Percentiles rank a stretch among this genome's conserved stretches.
Conservation (phyloP, 2,329 filamentous ascomycete genomes). For the Biscogniauxia marginata region DNA sequence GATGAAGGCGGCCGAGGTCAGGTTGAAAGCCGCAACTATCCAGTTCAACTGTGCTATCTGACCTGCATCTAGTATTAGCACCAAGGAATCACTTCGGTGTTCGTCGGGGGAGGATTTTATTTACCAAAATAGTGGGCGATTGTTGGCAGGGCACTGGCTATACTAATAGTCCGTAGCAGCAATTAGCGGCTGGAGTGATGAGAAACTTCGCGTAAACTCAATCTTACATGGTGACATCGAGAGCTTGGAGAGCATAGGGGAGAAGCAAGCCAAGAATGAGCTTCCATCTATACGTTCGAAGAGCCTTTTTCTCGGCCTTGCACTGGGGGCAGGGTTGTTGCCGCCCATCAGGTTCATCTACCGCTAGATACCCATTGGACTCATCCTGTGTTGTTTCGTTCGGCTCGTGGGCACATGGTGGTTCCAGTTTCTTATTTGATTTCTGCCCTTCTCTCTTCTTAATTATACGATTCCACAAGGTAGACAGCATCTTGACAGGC, state of each 20-base stretch:
- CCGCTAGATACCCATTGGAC: not conserved
- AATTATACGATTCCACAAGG: not conserved
- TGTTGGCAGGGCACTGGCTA: constrained; percentile 58
- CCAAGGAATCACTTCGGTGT: constrained; percentile 3
- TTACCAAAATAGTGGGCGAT: constrained; percentile 65
- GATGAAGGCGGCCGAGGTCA: constrained; percentile 66
- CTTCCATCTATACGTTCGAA: constrained; percentile 52
- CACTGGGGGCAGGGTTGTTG: constrained; percentile 29
- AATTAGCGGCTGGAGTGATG: not conserved
- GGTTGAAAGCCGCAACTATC: constrained; percentile 68
- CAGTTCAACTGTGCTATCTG: constrained; percentile 61
- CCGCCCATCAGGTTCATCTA: not conserved
- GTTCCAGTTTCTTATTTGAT: not conserved
- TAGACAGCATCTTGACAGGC: not conserved
- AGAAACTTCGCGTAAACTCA: not conserved
- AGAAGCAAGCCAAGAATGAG: constrained; percentile 57
- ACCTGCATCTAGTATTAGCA: constrained; percentile 1
- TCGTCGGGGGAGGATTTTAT: constrained; percentile 17
- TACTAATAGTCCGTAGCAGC: constrained; percentile 22
- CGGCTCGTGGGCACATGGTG: not conserved
- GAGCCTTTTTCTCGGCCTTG: constrained; percentile 34
- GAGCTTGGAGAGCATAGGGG: constrained; percentile 60
- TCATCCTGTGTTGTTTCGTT: not conserved
- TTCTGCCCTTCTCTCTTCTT: not conserved
- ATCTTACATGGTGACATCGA: constrained; percentile 61